A percentile compares a stretch with the other conserved stretches of the same genome.
Evolutionary conservation across 805 yeast genomes (phyloP).

Genomic region (Dipodascopsis uninucleata): DNA sequence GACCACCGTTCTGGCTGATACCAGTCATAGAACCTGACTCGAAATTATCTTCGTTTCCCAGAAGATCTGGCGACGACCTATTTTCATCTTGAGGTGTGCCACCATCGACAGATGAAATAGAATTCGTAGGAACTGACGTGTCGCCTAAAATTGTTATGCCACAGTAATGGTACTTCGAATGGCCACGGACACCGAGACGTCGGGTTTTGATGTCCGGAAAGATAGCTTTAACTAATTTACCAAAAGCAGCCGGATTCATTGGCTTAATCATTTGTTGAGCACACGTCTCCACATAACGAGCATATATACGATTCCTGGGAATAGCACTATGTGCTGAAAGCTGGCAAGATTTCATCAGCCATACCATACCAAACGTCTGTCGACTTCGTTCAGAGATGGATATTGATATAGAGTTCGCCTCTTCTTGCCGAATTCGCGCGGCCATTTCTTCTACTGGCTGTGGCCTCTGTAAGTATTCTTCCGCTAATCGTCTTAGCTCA

Average conservation of each 20-base stretch:
- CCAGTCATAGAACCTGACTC: neutral
- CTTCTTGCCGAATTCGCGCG: conserved; percentile 28
- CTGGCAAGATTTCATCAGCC: conserved; percentile 67
- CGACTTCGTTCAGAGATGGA: conserved; percentile 36
- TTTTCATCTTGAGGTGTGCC: neutral
- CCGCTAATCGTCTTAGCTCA: conserved; percentile 28
- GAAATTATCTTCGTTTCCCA: conserved; percentile 9
- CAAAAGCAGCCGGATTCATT: conserved; percentile 72
- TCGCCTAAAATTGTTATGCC: conserved; percentile 55
- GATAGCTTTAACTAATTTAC: conserved; percentile 62
- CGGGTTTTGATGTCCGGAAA: conserved; percentile 70
- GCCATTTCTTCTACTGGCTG: conserved; percentile 29
- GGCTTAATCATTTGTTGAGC: conserved; percentile 53
- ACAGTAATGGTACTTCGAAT: conserved; percentile 81
- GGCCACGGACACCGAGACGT: conserved; percentile 77
- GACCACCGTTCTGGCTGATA: no score
- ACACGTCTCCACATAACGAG: conserved; percentile 58
- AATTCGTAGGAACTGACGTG: conserved; percentile 13
- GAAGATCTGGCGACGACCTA: neutral
- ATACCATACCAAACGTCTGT: conserved; percentile 78
- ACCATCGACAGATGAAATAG: conserved; percentile 8
- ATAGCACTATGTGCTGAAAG: conserved; percentile 50
- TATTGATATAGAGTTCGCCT: conserved; percentile 7
- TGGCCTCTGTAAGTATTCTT: conserved; percentile 14
- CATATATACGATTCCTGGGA: conserved; percentile 65